Evolutionary conservation across 1,284 basidiomycete genomes (phyloP).

Genomic region (Boletellus dicymbophilus): DNA sequence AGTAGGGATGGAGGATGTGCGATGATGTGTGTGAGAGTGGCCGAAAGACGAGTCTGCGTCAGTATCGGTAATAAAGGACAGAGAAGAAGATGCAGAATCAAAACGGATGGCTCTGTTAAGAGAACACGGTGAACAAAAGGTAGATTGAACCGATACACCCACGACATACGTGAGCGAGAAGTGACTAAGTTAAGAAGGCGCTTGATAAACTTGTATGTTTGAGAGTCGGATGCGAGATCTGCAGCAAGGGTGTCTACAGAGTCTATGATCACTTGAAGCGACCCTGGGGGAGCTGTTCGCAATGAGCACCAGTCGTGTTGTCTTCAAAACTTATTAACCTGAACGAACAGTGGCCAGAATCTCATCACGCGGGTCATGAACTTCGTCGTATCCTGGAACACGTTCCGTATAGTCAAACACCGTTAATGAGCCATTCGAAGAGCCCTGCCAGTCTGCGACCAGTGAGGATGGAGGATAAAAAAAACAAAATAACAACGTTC

Average conservation of each 20-base stretch:
- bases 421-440: constrained; percentile 33
- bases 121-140: constrained; percentile 5
- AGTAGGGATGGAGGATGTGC: constrained; percentile 70
- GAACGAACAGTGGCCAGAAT: constrained; percentile 47
- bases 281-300: constrained; percentile 38
- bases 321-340: constrained; percentile 37
- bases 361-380: constrained; percentile 34
- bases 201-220: constrained; percentile 52
- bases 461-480: constrained; percentile 56
- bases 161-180: constrained; percentile 46
- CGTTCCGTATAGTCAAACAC: constrained; percentile 53
- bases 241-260: constrained; percentile 63
- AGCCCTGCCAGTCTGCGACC: constrained; percentile 21
- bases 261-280: constrained; percentile 63
- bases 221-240: constrained; percentile 56
- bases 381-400: constrained; percentile 56
- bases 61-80: constrained; percentile 58
- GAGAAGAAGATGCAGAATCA: constrained; percentile 64
- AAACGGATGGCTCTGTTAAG: constrained; percentile 58
- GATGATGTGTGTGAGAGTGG: constrained; percentile 64
- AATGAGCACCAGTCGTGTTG: constrained; percentile 8
- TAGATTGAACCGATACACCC: constrained; percentile 1
- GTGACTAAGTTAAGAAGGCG: constrained; percentile 45
- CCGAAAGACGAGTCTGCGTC: constrained; percentile 62
- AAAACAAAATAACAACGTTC: constrained; percentile 57